phyloP scores from a whole-genome alignment of 805 yeast genomes.

The Candida endomychidarum region DNA sequence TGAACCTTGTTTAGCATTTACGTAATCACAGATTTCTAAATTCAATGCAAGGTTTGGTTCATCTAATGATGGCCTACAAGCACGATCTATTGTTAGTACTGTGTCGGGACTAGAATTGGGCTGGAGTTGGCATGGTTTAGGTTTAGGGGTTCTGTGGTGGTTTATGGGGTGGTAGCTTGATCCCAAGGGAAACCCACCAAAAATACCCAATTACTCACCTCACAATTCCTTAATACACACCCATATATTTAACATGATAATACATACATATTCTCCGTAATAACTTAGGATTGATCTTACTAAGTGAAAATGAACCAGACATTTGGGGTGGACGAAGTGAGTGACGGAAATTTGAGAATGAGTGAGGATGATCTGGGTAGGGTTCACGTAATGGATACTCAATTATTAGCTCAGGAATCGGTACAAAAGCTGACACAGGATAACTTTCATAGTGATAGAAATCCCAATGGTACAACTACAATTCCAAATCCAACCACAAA shows the following conservation, averaged over 20 bases:
- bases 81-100: constrained; percentile 52
- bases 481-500: background rate
- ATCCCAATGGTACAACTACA: background rate
- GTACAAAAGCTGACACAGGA: background rate
- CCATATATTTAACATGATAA: too few species aligned
- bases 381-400: background rate
- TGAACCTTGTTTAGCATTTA: constrained; percentile 89
- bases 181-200: too few species aligned
- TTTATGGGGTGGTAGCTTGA: too few species aligned
- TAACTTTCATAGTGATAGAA: too few species aligned
- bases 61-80: constrained; percentile 75
- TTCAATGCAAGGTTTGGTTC: constrained; percentile 91
- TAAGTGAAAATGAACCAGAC: constrained; percentile 37
- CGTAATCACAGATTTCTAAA: constrained; percentile 88
- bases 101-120: background rate
- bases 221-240: background rate
- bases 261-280: constrained; percentile 45
- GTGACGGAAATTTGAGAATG: constrained; percentile 1
- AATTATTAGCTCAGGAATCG: too few species aligned
- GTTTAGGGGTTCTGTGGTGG: too few species aligned
- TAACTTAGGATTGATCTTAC: constrained; percentile 46
- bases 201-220: too few species aligned
- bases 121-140: background rate
- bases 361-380: background rate
- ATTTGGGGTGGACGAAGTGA: constrained; percentile 3